These are phyloP conservation scores for Carex kokanica DNA, from an alignment of 176 grass and related monocot genomes.

Conservation along the genomic window DNA sequence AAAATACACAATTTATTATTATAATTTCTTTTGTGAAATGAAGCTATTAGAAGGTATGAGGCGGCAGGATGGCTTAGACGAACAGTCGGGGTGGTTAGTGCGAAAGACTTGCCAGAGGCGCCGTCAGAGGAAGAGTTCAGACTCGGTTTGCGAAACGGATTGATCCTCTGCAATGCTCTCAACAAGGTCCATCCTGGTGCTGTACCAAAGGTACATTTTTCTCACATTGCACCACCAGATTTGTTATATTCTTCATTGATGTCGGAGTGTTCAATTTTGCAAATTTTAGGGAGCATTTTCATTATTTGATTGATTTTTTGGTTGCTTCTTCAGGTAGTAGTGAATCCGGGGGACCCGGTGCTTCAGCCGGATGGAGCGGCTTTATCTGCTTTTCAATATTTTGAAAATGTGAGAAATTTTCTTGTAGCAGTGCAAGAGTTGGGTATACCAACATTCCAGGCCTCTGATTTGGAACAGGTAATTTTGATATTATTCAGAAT, in stretches of 20 bases:
- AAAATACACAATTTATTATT: background rate
- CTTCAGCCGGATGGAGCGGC: slow-evolving; percentile 89
- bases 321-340: slow-evolving; percentile 59
- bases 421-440: slow-evolving; percentile 84
- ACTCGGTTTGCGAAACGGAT: slow-evolving; percentile 76
- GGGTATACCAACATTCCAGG: slow-evolving; percentile 80
- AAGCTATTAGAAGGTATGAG: slow-evolving; percentile 83
- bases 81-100: slow-evolving; percentile 64
- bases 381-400: slow-evolving; percentile 95
- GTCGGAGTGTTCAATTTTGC: background rate
- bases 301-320: background rate
- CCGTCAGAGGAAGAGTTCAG: slow-evolving; percentile 98
- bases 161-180: slow-evolving; percentile 97
- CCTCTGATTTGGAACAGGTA: slow-evolving; percentile 97
- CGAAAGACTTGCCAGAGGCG: slow-evolving; percentile 78
- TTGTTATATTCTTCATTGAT: background rate
- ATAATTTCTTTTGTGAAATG: slow-evolving; percentile 16
- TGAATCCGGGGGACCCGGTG: slow-evolving; percentile 81
- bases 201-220: slow-evolving; percentile 65
- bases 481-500: slow-evolving; percentile 30
- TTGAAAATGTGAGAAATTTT: slow-evolving; percentile 99
- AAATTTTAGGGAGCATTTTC: background rate
- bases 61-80: slow-evolving; percentile 88
- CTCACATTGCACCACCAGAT: background rate
- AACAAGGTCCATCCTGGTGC: slow-evolving; percentile 91